A percentile compares a stretch with the other conserved stretches of the same genome.
phyloP scores from a whole-genome alignment of 805 yeast species.

The Dipodascus geniculatus region DNA sequence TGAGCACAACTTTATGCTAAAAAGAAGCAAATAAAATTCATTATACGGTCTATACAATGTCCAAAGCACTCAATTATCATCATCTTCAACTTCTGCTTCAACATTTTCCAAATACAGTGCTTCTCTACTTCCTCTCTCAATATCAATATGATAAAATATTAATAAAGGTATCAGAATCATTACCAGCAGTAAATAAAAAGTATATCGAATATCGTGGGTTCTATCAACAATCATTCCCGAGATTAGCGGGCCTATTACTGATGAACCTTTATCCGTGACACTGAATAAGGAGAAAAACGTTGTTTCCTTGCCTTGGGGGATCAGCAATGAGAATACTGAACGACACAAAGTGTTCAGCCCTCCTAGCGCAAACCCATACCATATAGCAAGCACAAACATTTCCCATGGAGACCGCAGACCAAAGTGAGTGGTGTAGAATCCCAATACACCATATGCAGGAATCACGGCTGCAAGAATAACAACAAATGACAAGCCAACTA shows the following conservation, averaged over 20 bases:
- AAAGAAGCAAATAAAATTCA: neutral
- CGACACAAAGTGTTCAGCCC: slow-evolving; percentile 61
- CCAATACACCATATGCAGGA: slow-evolving; percentile 61
- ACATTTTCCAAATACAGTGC: slow-evolving; percentile 33
- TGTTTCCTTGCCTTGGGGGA: slow-evolving; percentile 66
- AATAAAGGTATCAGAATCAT: slow-evolving; percentile 47
- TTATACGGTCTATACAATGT: too few species aligned
- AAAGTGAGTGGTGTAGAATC: slow-evolving; percentile 41
- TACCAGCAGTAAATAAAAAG: slow-evolving; percentile 50
- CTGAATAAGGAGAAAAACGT: slow-evolving; percentile 66
- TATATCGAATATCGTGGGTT: slow-evolving; percentile 62
- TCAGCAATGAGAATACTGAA: slow-evolving; percentile 53
- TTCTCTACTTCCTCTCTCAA: slow-evolving; percentile 50
- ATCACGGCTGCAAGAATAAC: slow-evolving; percentile 53
- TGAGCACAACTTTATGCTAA: too few species aligned
- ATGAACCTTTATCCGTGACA: slow-evolving; percentile 72
- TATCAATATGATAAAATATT: slow-evolving; percentile 32
- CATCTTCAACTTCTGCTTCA: slow-evolving; percentile 13
- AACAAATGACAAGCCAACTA: slow-evolving; percentile 37
- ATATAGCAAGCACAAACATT: slow-evolving; percentile 54
- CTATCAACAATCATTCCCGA: slow-evolving; percentile 63
- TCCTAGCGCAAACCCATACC: slow-evolving; percentile 71
- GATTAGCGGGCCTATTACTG: slow-evolving; percentile 59
- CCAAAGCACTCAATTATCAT: neutral
- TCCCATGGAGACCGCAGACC: slow-evolving; percentile 57